Evolutionary conservation across 2,329 filamentous ascomycete genomes (phyloP), one percentile per base, ranked within the genome.

Genomic region (Beauveria sp.): DNA sequence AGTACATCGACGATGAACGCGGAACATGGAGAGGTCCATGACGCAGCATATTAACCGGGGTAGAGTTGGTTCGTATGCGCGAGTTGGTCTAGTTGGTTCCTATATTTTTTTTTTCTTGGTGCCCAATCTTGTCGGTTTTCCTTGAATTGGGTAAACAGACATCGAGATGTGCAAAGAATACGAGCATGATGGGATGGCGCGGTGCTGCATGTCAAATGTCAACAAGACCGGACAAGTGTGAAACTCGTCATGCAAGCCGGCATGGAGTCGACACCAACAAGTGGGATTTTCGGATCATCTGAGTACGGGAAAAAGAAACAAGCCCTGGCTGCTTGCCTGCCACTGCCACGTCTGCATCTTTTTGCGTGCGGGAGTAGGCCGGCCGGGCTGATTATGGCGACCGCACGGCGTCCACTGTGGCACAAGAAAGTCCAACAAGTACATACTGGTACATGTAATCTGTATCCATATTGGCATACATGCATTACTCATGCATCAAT

Each of bases 211-310:
- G 34, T 30, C 14, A 16, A 12, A 26, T 57, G 54, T 57, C 54
- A 51, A 51, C 40, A 43, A 30, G 6, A 47, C 56, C 20, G 57
- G 34, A 59, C 34, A 52, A 53, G n/a, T 47, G 28, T 60, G 42
- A 60, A 60, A 60, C 42, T 24, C 49, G 40, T 51, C 22, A 53
- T 60, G 47, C 57, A 53, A 58, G 34, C 45, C 43, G 40, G 24
- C 24, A 56, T 56, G 22, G 16, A 38, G n/a, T 18, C 22, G 55
- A 58, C 7, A 38, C 34, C 34, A 46, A 26, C 10, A 24, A 20
- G 16, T 50, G 56, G 46, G 34, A 51, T 46, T 40, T 20, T 43
- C 24, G 38, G 30, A 50, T 58, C 46, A 40, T 46, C 16, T 38
- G 30, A 28, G 28, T 16, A 42, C 18, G 22, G 38, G 16, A 51